Percentiles rank a stretch among this genome's conserved stretches.
Conservation (phyloP, 2,329 filamentous ascomycete genomes). For the Cyclaneusma minus region DNA sequence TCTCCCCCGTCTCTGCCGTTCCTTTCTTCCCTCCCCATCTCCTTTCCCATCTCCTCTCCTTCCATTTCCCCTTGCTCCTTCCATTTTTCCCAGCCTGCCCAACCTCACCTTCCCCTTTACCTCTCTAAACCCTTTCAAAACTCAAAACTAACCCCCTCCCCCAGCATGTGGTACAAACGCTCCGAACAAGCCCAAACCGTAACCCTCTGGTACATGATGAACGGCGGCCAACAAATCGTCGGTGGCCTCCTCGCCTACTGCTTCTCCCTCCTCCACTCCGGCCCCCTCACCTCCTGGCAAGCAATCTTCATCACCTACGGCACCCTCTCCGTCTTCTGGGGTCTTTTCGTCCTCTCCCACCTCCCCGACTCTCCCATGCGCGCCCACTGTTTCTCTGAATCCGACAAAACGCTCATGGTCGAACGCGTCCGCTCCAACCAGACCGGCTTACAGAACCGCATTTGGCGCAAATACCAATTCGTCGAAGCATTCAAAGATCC, state of each 20-base stretch:
- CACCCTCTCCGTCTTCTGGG: conserved; percentile 26
- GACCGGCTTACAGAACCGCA: conserved; percentile 36
- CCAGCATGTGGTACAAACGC: conserved; percentile 58
- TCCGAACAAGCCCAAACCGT: conserved; percentile 47
- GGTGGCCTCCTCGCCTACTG: conserved; percentile 48
- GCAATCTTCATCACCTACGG: conserved; percentile 34
- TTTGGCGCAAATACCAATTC: conserved; percentile 33
- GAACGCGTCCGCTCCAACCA: conserved; percentile 40
- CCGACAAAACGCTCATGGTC: conserved; percentile 29
- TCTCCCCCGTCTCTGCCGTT: no score
- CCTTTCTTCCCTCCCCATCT: no score
- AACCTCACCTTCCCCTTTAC: no score
- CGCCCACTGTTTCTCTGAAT: conserved; percentile 24
- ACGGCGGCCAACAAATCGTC: conserved; percentile 44
- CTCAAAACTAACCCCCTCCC: no score
- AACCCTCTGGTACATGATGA: conserved; percentile 45
- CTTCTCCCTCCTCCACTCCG: conserved; percentile 32
- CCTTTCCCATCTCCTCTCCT: no score
- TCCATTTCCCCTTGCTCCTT: no score
- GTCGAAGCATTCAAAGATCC: conserved; percentile 41
- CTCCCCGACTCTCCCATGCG: conserved; percentile 35
- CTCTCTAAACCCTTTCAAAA: no score
- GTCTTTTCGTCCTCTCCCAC: conserved; percentile 25
- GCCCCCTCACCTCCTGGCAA: conserved; percentile 44
- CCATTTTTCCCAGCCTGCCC: no score